Conservation (phyloP, 225 moss, liverwort and hornwort species). For the Anthoceros angustus region DNA sequence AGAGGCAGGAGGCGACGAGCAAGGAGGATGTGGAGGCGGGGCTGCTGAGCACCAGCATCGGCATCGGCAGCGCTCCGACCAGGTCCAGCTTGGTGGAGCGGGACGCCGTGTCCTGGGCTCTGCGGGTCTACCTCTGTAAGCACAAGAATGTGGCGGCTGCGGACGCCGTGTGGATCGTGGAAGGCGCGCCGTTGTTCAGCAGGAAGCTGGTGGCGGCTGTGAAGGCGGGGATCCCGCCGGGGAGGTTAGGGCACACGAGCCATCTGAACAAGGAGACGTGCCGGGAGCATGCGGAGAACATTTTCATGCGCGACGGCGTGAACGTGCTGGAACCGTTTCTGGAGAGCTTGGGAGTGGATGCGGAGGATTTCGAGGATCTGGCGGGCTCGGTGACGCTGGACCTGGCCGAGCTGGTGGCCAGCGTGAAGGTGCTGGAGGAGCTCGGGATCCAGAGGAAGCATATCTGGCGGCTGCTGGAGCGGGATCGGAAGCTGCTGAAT, state of each 20-base stretch:
- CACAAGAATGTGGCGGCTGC: neutral
- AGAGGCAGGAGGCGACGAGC: neutral
- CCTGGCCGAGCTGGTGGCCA: neutral
- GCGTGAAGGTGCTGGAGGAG: neutral
- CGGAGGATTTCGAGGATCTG: neutral
- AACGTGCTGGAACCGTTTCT: constrained; percentile 1
- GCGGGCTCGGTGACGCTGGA: neutral
- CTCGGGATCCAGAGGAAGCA: neutral
- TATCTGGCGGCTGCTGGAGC: neutral
- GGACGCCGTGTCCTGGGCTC: neutral
- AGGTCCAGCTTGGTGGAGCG: neutral
- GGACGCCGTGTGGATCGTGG: neutral
- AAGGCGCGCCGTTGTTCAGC: neutral
- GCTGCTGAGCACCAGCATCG: neutral
- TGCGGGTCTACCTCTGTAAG: neutral
- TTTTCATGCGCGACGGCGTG: neutral
- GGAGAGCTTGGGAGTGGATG: neutral
- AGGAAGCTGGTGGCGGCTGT: neutral
- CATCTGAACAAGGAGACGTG: neutral
- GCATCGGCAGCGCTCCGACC: neutral
- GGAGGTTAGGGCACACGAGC: neutral
- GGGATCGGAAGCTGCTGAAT: neutral
- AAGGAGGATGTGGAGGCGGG: neutral
- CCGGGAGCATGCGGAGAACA: neutral
- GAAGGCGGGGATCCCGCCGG: neutral